phyloP scores from a whole-genome alignment of 768 basidiomycete genomes.

The Chalciporus piperatus region DNA sequence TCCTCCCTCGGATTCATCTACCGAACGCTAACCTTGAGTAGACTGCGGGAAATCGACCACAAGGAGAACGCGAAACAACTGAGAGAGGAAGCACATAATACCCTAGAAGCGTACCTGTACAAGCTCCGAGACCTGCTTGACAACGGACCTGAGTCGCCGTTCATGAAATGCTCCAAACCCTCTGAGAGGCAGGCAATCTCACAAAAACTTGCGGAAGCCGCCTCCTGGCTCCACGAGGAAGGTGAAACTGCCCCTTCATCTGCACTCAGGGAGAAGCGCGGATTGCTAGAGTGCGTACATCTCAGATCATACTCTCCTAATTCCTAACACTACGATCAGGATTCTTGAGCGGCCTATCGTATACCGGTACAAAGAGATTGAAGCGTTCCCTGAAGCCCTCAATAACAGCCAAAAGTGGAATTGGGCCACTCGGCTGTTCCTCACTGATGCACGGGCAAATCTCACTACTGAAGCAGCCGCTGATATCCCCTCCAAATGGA shows the following conservation, averaged over 20 bases:
- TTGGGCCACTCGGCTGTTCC: conserved; percentile 86
- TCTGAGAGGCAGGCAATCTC: conserved; percentile 66
- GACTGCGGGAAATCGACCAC: conserved; percentile 74
- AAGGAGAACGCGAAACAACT: conserved; percentile 74
- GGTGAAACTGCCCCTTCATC: conserved; percentile 80
- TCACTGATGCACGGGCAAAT: conserved; percentile 74
- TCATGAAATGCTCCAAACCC: conserved; percentile 80
- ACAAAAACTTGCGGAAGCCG: conserved; percentile 67
- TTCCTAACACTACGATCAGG: conserved; percentile 38
- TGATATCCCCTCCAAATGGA: conserved; percentile 75
- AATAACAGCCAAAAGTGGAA: conserved; percentile 85
- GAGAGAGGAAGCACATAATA: conserved; percentile 88
- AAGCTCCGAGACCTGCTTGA: conserved; percentile 78
- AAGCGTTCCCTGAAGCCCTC: conserved; percentile 78
- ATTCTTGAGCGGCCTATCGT: conserved; percentile 77
- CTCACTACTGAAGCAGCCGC: conserved; percentile 60
- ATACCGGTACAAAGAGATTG: conserved; percentile 85
- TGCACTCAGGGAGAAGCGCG: conserved; percentile 71
- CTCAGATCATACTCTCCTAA: background rate
- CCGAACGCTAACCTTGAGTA: conserved; percentile 29
- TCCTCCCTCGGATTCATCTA: background rate
- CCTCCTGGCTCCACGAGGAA: conserved; percentile 79
- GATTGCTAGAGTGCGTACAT: conserved; percentile 72
- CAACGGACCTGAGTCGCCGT: conserved; percentile 64
- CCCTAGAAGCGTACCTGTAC: conserved; percentile 92